Evolutionary conservation across 306 rosid species (phyloP).

Genomic region (Quercus bicolor): DNA sequence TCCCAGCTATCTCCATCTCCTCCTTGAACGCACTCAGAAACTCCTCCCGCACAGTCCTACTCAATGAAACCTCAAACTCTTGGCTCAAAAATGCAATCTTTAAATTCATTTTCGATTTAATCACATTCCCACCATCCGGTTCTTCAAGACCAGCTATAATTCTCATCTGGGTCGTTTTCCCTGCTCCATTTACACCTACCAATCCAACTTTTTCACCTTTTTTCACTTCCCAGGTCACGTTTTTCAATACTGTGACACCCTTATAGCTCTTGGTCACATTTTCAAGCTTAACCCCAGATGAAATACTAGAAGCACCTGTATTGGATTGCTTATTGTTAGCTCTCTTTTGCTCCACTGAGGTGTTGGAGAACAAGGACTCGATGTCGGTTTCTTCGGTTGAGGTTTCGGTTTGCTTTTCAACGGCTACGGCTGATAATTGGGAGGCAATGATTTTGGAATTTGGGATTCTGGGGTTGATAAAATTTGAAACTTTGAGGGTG

Average conservation of each 20-base stretch:
- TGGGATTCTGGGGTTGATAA: constrained; percentile 16
- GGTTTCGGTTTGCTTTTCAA: constrained; percentile 38
- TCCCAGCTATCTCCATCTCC: constrained; percentile 77
- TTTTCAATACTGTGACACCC: constrained; percentile 75
- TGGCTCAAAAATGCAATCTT: constrained; percentile 89
- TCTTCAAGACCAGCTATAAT: constrained; percentile 84
- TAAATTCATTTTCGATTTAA: constrained; percentile 71
- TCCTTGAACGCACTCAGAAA: constrained; percentile 81
- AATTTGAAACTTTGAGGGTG: constrained; percentile 25
- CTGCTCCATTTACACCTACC: constrained; percentile 95
- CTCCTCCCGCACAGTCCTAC: constrained; percentile 92
- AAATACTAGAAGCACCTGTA: constrained; percentile 65
- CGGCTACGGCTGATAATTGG: constrained; percentile 47
- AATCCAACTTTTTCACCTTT: constrained; percentile 88
- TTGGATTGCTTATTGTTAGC: constrained; percentile 41
- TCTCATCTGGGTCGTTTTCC: constrained; percentile 93
- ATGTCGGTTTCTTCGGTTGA: constrained; percentile 43
- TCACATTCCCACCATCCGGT: constrained; percentile 77
- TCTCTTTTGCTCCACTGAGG: constrained; percentile 30
- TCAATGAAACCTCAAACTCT: constrained; percentile 81
- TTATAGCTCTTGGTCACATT: constrained; percentile 67
- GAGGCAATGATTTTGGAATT: constrained; percentile 11
- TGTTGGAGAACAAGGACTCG: constrained; percentile 65
- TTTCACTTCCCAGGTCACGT: constrained; percentile 87
- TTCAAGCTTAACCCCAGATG: constrained; percentile 79